A percentile compares a stretch with the other conserved stretches of the same genome.
Evolutionary conservation across 129 eudicot genomes (phyloP).

Genomic region (Centella asiatica): DNA sequence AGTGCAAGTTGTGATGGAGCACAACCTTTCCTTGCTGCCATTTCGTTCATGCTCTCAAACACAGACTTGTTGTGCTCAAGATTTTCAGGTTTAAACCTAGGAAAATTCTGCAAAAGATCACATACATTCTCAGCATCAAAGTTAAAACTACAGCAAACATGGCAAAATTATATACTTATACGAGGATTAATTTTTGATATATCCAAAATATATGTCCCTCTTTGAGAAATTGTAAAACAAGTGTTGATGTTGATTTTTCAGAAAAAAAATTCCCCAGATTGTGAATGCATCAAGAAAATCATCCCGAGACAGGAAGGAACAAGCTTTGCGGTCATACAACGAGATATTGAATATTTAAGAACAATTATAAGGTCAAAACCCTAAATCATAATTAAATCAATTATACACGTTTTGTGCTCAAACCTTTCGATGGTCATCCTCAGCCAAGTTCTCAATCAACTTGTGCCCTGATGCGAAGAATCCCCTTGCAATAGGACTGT

Average conservation of each 20-base stretch:
- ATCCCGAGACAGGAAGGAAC: neutral
- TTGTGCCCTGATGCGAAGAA: slow-evolving; percentile 54
- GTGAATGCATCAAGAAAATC: too few relatives aligned
- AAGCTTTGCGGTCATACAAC: neutral
- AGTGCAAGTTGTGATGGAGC: slow-evolving; percentile 47
- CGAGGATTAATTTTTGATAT: too few relatives aligned
- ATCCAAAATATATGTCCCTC: too few relatives aligned
- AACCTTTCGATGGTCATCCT: slow-evolving; percentile 45
- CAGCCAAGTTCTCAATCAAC: slow-evolving; percentile 29
- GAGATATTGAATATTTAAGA: neutral
- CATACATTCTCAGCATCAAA: too few relatives aligned
- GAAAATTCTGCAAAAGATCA: slow-evolving; percentile 23
- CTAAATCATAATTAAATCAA: neutral
- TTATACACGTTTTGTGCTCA: neutral
- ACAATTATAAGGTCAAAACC: neutral
- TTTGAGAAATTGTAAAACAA: too few relatives aligned
- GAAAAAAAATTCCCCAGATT: too few relatives aligned
- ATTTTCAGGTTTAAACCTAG: slow-evolving; percentile 56
- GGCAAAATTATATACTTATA: too few relatives aligned
- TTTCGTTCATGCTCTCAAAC: slow-evolving; percentile 26
- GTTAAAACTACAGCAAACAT: neutral
- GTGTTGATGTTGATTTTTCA: too few relatives aligned
- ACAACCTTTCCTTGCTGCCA: slow-evolving; percentile 56
- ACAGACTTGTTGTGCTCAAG: slow-evolving; percentile 44
- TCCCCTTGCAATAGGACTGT: slow-evolving; percentile 56